Conservation (phyloP, 345 rosid species). For the Eucalyptus curtisii region DNA sequence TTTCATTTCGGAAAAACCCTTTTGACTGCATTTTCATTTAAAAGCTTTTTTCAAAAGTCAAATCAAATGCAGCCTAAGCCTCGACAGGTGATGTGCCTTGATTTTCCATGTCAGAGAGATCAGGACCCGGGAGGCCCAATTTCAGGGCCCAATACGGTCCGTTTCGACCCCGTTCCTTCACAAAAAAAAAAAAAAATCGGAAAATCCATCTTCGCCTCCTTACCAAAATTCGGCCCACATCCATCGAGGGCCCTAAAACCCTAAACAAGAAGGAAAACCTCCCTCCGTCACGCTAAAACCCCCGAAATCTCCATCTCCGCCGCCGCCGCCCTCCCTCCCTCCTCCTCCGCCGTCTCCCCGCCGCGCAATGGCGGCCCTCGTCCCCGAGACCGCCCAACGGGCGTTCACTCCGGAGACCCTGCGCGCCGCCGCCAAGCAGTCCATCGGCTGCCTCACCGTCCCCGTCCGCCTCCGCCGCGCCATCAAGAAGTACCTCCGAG, state of each 20-base stretch:
- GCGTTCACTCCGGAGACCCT: slow-evolving; percentile 43
- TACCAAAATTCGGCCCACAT: not conserved
- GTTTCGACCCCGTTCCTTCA: not conserved
- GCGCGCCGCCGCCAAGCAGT: slow-evolving; percentile 64
- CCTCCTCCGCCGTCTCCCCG: not conserved
- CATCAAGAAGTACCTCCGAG: slow-evolving; percentile 70
- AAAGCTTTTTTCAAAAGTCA: not conserved
- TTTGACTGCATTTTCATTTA: not conserved
- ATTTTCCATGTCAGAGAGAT: not conserved
- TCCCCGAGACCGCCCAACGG: slow-evolving; percentile 26
- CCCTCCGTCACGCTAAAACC: not conserved
- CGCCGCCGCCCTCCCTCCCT: not conserved
- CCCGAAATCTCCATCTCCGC: not conserved
- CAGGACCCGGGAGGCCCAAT: not conserved
- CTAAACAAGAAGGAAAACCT: not conserved
- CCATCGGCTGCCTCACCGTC: slow-evolving; percentile 50
- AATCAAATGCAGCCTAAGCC: not conserved
- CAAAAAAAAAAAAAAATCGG: not conserved
- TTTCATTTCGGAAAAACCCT: not conserved
- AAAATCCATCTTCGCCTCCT: not conserved
- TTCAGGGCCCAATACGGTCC: not conserved
- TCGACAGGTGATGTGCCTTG: not conserved
- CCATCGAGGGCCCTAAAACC: not conserved
- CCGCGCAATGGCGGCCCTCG: slow-evolving; percentile 23
- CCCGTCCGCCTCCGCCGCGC: slow-evolving; percentile 90